Conservation (phyloP, 2,329 filamentous ascomycete genomes). For the Botrytis byssoidea region DNA sequence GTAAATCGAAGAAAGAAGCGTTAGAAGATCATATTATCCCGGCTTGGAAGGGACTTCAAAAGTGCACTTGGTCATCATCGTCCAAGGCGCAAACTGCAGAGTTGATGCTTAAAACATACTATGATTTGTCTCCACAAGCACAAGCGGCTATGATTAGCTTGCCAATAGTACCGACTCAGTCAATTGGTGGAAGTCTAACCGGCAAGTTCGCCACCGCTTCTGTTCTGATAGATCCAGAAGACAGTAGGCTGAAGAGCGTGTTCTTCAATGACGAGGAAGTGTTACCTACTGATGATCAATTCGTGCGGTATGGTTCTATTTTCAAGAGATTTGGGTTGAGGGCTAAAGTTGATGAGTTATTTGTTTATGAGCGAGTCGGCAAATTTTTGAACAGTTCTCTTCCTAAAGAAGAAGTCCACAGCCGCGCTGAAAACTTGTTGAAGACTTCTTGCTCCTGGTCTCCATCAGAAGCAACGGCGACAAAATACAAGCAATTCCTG, state of each 20-base stretch:
- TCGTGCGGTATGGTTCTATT: conserved; percentile 22
- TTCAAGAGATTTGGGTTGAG: conserved; percentile 32
- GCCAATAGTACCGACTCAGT: conserved; percentile 28
- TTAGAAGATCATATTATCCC: conserved; percentile 30
- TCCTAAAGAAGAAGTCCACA: conserved; percentile 12
- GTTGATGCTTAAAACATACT: conserved; percentile 27
- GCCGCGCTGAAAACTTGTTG: conserved; percentile 21
- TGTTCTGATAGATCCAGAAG: conserved; percentile 30
- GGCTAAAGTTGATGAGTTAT: conserved; percentile 26
- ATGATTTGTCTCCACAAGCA: conserved; percentile 12
- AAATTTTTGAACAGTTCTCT: conserved; percentile 23
- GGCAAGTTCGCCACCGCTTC: conserved; percentile 26
- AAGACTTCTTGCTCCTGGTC: conserved; percentile 21
- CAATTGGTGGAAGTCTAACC: conserved; percentile 22
- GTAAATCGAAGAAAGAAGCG: conserved; percentile 14
- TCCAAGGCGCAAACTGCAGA: conserved; percentile 27
- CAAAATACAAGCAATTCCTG: conserved; percentile 15
- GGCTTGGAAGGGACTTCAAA: conserved; percentile 25
- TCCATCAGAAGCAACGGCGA: neutral
- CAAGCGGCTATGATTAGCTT: conserved; percentile 25
- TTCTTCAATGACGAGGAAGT: conserved; percentile 36
- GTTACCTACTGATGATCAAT: conserved; percentile 28
- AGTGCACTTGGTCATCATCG: conserved; percentile 16
- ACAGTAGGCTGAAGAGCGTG: conserved; percentile 21
- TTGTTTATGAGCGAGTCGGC: conserved; percentile 24